Base-by-base conservation (phyloP, 139 green algal species). In the Marvania coccoides region DNA sequence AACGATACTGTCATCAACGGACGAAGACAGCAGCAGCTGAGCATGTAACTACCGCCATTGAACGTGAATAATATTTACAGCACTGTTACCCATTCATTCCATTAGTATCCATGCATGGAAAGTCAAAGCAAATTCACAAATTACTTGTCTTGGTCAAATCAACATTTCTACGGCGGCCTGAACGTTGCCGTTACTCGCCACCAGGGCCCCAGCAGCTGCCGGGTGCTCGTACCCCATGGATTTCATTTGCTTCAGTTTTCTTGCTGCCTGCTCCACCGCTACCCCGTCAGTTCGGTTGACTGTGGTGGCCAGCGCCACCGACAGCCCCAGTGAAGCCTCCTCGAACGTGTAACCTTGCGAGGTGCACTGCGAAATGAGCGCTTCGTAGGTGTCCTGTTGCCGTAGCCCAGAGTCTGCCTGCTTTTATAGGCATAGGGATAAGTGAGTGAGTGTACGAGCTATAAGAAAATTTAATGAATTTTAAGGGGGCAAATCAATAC, bases 361-460 rank as follows among this genome's bases (percentile, higher is more conserved):
- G 42, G 19, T 28, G 42, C 42, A 51, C 19, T 51, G 42, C 19
- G 42, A 51, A 28, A 51, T 51, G 19, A 51, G 19, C 19, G 42
- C 42, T 51, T 51, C 42, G 19, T 19, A 51, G 19, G 19, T 19
- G 19, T 51, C 42, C 19, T 51, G 42, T 51, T 66, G 42, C 26
- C 48, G 37, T 39, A 69, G 0, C 67, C 67, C 67, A 69, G 64
- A 3, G 30, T 15, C 46, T 31, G 10, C 59, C 5, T 5, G 29
- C 35, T n/a, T 19, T 31, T 56, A 29, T 23, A 51, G 19, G 12
- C 10, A 9, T 3, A 39, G 1, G 2, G 26, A 35, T 24, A 3
- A 13, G 19, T 29, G 19, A 6, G n/a, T 3, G 33, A 19, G 55
- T 3, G 33, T 14, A 7, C 19, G 14, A 15, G 31, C 26, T 15